Base-by-base conservation (phyloP, 345 rosid species). In the Anastatica hierochuntica region DNA sequence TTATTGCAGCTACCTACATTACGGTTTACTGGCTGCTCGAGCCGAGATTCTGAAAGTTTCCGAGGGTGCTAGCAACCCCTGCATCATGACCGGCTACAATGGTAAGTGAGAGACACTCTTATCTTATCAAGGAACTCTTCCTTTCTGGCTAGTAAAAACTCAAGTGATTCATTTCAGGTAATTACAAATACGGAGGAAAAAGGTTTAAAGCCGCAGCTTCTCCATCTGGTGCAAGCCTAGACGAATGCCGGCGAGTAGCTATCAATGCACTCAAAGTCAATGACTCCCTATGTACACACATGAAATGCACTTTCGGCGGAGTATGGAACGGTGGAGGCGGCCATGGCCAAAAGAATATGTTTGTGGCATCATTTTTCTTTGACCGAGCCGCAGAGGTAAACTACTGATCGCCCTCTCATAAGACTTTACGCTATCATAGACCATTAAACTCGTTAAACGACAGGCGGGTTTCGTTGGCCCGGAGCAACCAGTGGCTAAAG, bases 251-350 rank as follows among this genome's bases (percentile, higher is more conserved):
- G 64, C 78, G 84, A 54, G 56, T 77, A 44, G 77, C 85, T 51
- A 40, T 74, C 15, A 78, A 75, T 71, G 90, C 98, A 45, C 97
- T 92, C 18, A 83, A 81, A 81, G 78, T 79, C 42, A 92, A 92
- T 38, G 88, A 81, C 21, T 51, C 86, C 18, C 68, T 95, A 14
- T 92, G 98, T 43, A 81, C 79, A 8, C 81, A 85, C 72, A 79
- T 83, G 90, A 77, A 87, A 70, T 92, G 98, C 72, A 78, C 98
- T 49, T 92, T 92, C 14, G 95, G 95, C 23, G 98, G 98, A 36
- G 57, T 92, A 36, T 92, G 98, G 98, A 92, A 88, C 57, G 98
- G 98, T 29, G 98, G 98, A 44, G 83, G 94, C 12, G 97, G 98
- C 43, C 95, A 84, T 78, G 98, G 98, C 19, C 97, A 85, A 60